Evolutionary conservation across 2,329 filamentous ascomycete species (phyloP).

Genomic region (Ascochyta pisi): DNA sequence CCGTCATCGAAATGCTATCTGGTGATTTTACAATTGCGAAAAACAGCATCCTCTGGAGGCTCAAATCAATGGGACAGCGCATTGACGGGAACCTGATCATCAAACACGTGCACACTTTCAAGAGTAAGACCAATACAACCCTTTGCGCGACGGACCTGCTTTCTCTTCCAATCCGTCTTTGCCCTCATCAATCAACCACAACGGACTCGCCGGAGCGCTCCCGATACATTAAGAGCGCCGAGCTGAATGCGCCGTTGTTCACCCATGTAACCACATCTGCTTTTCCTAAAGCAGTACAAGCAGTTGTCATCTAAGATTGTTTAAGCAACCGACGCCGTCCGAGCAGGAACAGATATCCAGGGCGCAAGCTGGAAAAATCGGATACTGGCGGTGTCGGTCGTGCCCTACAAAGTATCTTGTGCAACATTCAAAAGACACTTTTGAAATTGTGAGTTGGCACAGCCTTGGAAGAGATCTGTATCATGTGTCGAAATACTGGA

Average conservation of each 20-base stretch:
- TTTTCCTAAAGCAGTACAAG: not conserved
- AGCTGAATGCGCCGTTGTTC: not conserved
- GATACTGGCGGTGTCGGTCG: not conserved
- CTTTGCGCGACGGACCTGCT: not conserved
- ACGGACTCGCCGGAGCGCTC: not conserved
- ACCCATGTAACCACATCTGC: not conserved
- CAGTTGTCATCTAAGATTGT: not conserved
- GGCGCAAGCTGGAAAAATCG: not conserved
- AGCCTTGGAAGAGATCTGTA: not conserved
- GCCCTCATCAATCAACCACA: conserved; percentile 6
- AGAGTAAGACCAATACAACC: not conserved
- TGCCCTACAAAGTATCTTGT: conserved; percentile 3
- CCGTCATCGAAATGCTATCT: not conserved
- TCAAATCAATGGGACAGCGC: not conserved
- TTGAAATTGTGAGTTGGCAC: conserved; percentile 2
- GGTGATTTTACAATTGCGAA: not conserved
- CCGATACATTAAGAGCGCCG: not conserved
- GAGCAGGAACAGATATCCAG: not conserved
- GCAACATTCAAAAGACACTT: not conserved
- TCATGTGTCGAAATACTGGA: conserved; percentile 1
- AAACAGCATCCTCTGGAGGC: not conserved
- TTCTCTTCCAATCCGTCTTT: not conserved
- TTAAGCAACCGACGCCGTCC: not conserved
- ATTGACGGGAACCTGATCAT: not conserved
- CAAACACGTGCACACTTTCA: not conserved